These are phyloP conservation scores for Heliamphora exappendiculata DNA, from an alignment of 148 eudicot genomes.

Conservation along the genomic window DNA sequence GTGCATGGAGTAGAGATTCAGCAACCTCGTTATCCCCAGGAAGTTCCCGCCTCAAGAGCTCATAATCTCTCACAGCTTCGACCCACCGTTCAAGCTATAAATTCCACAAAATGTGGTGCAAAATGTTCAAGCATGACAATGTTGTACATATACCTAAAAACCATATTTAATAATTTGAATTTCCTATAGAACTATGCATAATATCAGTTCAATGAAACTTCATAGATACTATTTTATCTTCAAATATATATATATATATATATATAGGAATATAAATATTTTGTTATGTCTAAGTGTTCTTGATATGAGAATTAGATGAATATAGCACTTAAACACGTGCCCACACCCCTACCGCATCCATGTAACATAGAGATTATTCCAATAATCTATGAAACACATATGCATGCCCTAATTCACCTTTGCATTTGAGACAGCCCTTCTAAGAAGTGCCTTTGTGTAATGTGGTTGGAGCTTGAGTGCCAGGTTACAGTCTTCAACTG, in stretches of 20 bases:
- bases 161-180: too few species aligned
- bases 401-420: slow-evolving; percentile 16
- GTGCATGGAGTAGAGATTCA: slow-evolving; percentile 27
- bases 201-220: too few species aligned
- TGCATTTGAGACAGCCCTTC: slow-evolving; percentile 38
- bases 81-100: slow-evolving; percentile 33
- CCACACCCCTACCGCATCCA: too few species aligned
- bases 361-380: background rate
- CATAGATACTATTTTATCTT: too few species aligned
- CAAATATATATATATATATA: too few species aligned
- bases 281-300: too few species aligned
- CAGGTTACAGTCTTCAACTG: slow-evolving; percentile 38
- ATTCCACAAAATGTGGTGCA: background rate
- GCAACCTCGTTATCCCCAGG: slow-evolving; percentile 27
- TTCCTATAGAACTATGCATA: too few species aligned
- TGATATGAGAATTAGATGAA: too few species aligned
- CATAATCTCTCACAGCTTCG: slow-evolving; percentile 29
- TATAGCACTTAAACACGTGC: too few species aligned
- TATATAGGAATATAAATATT: too few species aligned
- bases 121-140: too few species aligned
- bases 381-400: background rate
- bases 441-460: slow-evolving; percentile 35
- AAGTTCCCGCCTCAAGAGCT: slow-evolving; percentile 24
- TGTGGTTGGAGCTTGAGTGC: slow-evolving; percentile 39
- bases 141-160: too few species aligned